Conservation (phyloP, 192 early-diverging fungal genomes). For the Podila epigama region DNA sequence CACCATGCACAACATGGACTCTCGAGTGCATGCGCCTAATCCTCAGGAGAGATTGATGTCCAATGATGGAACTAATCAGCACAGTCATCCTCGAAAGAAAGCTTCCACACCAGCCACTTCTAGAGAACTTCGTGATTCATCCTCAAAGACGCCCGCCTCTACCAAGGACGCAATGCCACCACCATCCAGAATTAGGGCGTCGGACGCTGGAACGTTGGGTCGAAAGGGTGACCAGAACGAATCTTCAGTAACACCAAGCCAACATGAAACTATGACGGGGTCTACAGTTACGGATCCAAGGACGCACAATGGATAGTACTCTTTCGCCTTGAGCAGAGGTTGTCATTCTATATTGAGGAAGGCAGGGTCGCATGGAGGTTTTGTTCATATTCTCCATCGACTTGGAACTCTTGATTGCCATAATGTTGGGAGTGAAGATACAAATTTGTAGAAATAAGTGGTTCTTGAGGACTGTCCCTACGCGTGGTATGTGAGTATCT, state of each 20-base stretch:
- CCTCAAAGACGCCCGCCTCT: neutral
- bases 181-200: conserved; percentile 8
- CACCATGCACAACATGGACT: neutral
- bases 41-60: conserved; percentile 28
- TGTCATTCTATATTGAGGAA: too few species aligned
- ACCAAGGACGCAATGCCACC: neutral
- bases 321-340: too few species aligned
- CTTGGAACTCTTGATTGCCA: too few species aligned
- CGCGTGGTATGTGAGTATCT: too few species aligned
- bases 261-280: conserved; percentile 20
- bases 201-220: conserved; percentile 10
- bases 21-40: conserved; percentile 16
- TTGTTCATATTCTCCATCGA: too few species aligned
- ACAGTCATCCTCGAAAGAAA: conserved; percentile 20
- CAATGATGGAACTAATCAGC: conserved; percentile 2
- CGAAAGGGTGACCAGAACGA: conserved; percentile 17
- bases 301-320: too few species aligned
- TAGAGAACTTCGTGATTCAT: conserved; percentile 4
- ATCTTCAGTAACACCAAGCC: conserved; percentile 10
- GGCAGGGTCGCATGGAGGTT: too few species aligned
- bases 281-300: too few species aligned
- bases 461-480: too few species aligned
- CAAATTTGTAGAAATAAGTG: too few species aligned
- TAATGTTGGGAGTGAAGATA: too few species aligned
- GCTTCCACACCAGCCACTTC: conserved; percentile 1